These are phyloP conservation scores for Calonectria pteridis DNA, from an alignment of 2,329 filamentous ascomycete genomes.

Conservation along the genomic window DNA sequence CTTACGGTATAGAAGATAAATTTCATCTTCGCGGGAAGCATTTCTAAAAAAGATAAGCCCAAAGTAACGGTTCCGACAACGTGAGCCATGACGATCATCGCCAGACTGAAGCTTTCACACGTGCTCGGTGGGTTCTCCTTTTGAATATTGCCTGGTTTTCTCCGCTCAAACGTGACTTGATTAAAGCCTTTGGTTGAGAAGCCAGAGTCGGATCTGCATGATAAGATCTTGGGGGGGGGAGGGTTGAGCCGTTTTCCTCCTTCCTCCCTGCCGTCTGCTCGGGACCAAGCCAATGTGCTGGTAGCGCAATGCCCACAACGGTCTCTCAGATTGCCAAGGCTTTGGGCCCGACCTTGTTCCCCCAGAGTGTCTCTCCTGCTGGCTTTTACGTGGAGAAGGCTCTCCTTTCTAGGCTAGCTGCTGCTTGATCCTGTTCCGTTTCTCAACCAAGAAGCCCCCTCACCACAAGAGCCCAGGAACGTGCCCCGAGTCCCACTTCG, in stretches of 20 bases:
- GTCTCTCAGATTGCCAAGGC: conserved; percentile 11
- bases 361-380: not conserved
- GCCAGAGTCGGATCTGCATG: not conserved
- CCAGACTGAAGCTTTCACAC: conserved; percentile 14
- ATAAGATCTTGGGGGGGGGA: conserved; percentile 19
- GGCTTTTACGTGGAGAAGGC: conserved; percentile 1
- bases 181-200: not conserved
- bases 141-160: not conserved
- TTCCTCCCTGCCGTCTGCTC: conserved; percentile 6
- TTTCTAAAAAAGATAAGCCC: conserved; percentile 17
- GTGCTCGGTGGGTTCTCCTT: conserved; percentile 12
- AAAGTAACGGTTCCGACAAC: conserved; percentile 18
- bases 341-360: conserved; percentile 7
- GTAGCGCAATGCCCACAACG: conserved; percentile 11
- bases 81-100: conserved; percentile 23
- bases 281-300: conserved; percentile 5
- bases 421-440: not conserved
- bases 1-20: conserved; percentile 10
- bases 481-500: conserved; percentile 8
- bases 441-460: conserved; percentile 2
- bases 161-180: conserved; percentile 5
- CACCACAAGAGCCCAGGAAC: not conserved
- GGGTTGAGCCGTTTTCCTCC: conserved; percentile 7
- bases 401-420: conserved; percentile 19
- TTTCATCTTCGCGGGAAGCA: conserved; percentile 8